Evolutionary conservation across 768 basidiomycete genomes (phyloP), one percentile per base, ranked within the genome.

Genomic region (Pleurotus citrinopileatus): DNA sequence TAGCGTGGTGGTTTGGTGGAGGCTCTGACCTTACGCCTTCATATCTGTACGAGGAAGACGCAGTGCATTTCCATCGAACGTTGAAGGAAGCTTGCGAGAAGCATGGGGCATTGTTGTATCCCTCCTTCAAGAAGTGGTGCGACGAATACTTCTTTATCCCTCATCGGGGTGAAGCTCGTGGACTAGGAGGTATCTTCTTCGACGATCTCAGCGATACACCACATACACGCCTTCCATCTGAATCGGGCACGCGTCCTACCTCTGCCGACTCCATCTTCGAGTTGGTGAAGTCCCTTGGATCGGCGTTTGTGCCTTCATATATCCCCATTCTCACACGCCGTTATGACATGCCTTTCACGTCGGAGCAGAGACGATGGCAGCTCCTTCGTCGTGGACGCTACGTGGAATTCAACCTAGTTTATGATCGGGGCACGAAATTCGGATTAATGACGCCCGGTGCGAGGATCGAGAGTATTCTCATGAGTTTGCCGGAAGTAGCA

Each of bases 1-100:
- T 94, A 37, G 86, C 94, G 23, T 98, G 95, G 94, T 99, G 96
- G 97, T 99, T 98, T 65, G 96, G 97, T 17, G 97, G 97, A 28
- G 96, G 96, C 5, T 86, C 84, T 5, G 96, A 99, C 67, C 79
- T 98, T 27, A 99, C 97, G 0, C 96, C 96, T 1, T 87, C 88
- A 3, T 98, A 98, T 69, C 81, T 98, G 15, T 92, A 86, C 72
- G 84, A 86, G 54, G 89, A 89, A 54, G 97, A 98, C 66, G 92
- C 84, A 9, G 64, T 68, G 19, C 92, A 94, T 66, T 99, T 98
- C 73, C 97, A 99, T 73, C 57, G 64, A 15, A 86, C 86, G 2
- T 69, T 95, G 59, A 87, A 91, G 65, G 66, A 65, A 6, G 90
- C 89, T 1, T 95, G 92, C 67, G 87, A 89, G 60, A 67, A 73